Base-by-base conservation (phyloP, 441 rosid genomes). In the Syzygium malaccense region DNA sequence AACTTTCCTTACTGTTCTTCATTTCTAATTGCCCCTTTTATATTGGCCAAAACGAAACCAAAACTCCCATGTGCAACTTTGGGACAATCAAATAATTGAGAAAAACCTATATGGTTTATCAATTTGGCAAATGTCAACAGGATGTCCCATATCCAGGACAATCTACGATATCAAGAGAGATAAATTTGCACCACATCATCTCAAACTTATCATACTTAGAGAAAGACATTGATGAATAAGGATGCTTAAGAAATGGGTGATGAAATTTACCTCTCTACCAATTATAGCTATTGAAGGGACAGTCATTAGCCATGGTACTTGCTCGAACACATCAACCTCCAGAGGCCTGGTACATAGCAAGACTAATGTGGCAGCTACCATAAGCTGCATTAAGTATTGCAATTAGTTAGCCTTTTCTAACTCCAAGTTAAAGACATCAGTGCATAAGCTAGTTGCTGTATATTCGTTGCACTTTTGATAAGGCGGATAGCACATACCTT, bases 321-420 rank as follows among this genome's bases (percentile, higher is more conserved):
- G 94, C 88, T 95, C 97, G 84, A 96, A 91, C 86, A 91, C 20
- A 80, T 93, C 87, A 54, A 94, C 91, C 88, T 95, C 95, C 90
- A 95, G 87, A 57, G 99, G 99, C 91, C 91, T 95, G 15, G 97
- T 94, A 90, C 99, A 96, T 88, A 97, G 91, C 89, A 97, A 93
- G 33, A 98, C 95, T 93, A 98, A 93, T 41, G 99, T 92, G 28
- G 99, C 96, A 87, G 99, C 99, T 92, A 98, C 99, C 99, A 98
- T 98, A 89, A 98, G 99, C 99, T 98, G 94, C 92, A 94, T 60
- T 88, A 75, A 88, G 66, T 55, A 84, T 64, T 14, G 49, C 33
- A 86, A 91, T 86, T 86, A 91, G 87, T 89, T 51, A 87, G 49
- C 62, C 48, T 55, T 18, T 87, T 83, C 87, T 32, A 25, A 89